Evolutionary conservation across 2,329 filamentous ascomycete species (phyloP), one percentile per base, ranked within the genome.

Genomic region (Neoascochyta sp.): DNA sequence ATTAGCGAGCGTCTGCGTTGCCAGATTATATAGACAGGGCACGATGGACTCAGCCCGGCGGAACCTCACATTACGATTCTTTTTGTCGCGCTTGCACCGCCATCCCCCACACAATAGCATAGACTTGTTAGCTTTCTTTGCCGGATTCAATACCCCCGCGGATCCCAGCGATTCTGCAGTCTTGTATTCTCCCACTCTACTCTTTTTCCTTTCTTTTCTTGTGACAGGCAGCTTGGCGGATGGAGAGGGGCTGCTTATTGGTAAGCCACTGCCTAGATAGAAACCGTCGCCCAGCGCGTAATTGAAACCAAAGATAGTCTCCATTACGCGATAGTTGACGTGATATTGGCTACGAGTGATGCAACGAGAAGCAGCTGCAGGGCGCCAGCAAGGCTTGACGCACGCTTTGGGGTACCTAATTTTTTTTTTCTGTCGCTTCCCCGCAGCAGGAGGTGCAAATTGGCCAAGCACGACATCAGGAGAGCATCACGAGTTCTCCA

Each of bases 271-370:
- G 41, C 41, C 39, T 53, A 58, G 51, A 54, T 34, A 53, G 41
- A 43, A 42, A 39, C 33, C 48, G 46, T 47, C 52, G 48, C 47
- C 52, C 52, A 52, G 50, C 47, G 47, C 54, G 45, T 59, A 61
- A 60, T 58, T 33, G 38, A 50, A 49, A 52, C 32, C 38, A 36
- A n/a, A n/a, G n/a, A 41, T 36, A 36, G 30, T 38, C 35, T 50
- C 34, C 44, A 57, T 59, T 62, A 59, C 53, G 58, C 55, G 43
- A 56, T 47, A 35, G 32, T 46, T 44, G 57, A 62, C 54, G 57
- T 61, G 57, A 56, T 62, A 41, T 34, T 16, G 24, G 39, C 41
- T 44, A 41, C 48, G 38, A 47, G 43, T 54, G 54, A 50, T 49
- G 54, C 49, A 51, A 55, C 31, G 31, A 39, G 36, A 36, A 42